Conservation (phyloP, 139 green algal species). For the Chloropicon primus region DNA sequence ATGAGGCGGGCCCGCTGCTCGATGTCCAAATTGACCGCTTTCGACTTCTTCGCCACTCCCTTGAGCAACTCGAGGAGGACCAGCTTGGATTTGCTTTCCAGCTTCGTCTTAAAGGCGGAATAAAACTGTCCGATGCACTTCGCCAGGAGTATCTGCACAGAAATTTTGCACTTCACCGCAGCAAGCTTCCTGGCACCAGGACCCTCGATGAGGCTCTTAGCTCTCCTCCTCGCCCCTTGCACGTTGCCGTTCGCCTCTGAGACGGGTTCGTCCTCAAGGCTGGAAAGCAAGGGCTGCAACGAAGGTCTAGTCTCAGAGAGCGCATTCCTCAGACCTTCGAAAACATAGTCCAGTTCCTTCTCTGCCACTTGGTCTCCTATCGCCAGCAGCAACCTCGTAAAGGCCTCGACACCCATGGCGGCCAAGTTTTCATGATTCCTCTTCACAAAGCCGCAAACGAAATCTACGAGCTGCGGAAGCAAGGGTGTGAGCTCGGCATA, state of each 20-base stretch:
- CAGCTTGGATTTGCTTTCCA: not conserved
- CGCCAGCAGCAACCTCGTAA: conserved; percentile 52
- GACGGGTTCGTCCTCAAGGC: not conserved
- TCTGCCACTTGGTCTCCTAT: conserved; percentile 30
- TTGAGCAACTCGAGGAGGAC: conserved; percentile 5
- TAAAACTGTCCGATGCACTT: conserved; percentile 26
- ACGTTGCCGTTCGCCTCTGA: conserved; percentile 6
- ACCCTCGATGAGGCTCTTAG: conserved; percentile 43
- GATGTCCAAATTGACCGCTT: conserved; percentile 7
- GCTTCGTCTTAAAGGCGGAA: not conserved
- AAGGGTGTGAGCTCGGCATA: conserved; percentile 30
- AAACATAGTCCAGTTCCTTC: conserved; percentile 22
- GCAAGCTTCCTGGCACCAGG: conserved; percentile 59
- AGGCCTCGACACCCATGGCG: conserved; percentile 72
- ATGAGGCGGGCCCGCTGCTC: conserved; percentile 10
- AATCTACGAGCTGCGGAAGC: conserved; percentile 2
- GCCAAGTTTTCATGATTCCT: conserved; percentile 74
- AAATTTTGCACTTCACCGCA: conserved; percentile 47
- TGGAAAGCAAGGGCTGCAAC: not conserved
- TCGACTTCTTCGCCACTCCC: conserved; percentile 18
- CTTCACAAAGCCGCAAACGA: conserved; percentile 51
- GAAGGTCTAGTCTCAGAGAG: not conserved
- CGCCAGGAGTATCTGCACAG: conserved; percentile 82
- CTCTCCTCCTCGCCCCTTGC: not conserved
- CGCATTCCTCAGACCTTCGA: not conserved